phyloP scores from a whole-genome alignment of 2,329 filamentous ascomycete species.

The Apiospora kogelbergensis region DNA sequence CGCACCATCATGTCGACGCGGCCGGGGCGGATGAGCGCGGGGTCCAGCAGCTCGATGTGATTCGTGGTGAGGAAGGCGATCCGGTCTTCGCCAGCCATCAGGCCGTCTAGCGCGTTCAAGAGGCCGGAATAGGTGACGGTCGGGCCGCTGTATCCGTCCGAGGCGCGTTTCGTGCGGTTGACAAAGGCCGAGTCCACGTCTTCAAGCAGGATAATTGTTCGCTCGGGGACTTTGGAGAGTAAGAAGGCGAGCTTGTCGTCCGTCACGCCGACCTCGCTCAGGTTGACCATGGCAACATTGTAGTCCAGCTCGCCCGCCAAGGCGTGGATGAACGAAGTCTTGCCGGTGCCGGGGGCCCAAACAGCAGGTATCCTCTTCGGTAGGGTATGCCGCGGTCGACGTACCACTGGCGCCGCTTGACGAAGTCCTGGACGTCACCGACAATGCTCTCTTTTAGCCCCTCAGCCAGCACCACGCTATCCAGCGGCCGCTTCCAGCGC shows the following conservation, averaged over 20 bases:
- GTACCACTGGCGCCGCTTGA: slow-evolving; percentile 81
- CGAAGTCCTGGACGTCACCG: slow-evolving; percentile 78
- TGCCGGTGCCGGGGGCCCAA: slow-evolving; percentile 91
- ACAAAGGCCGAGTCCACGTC: slow-evolving; percentile 90
- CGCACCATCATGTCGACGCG: slow-evolving; percentile 91
- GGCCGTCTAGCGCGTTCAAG: slow-evolving; percentile 81
- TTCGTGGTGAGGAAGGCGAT: slow-evolving; percentile 95
- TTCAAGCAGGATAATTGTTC: slow-evolving; percentile 81
- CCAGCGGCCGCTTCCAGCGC: slow-evolving; percentile 80
- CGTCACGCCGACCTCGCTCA: slow-evolving; percentile 85
- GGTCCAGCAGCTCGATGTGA: slow-evolving; percentile 84
- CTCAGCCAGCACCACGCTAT: slow-evolving; percentile 86
- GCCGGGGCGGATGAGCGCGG: slow-evolving; percentile 85
- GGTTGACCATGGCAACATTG: slow-evolving; percentile 87
- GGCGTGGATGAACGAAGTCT: slow-evolving; percentile 95
- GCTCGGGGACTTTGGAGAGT: slow-evolving; percentile 78
- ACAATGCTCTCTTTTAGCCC: slow-evolving; percentile 83
- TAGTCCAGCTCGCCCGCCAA: slow-evolving; percentile 91
- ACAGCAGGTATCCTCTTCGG: slow-evolving; percentile 82
- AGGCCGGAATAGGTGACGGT: slow-evolving; percentile 94
- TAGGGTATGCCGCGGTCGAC: slow-evolving; percentile 94
- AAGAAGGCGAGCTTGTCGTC: slow-evolving; percentile 88
- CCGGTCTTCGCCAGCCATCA: slow-evolving; percentile 92
- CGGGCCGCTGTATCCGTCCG: slow-evolving; percentile 81
- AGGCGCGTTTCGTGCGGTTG: slow-evolving; percentile 73